These are phyloP conservation scores for Diplogelasinospora grovesii DNA, from an alignment of 495 filamentous ascomycete species.

Conservation along the genomic window DNA sequence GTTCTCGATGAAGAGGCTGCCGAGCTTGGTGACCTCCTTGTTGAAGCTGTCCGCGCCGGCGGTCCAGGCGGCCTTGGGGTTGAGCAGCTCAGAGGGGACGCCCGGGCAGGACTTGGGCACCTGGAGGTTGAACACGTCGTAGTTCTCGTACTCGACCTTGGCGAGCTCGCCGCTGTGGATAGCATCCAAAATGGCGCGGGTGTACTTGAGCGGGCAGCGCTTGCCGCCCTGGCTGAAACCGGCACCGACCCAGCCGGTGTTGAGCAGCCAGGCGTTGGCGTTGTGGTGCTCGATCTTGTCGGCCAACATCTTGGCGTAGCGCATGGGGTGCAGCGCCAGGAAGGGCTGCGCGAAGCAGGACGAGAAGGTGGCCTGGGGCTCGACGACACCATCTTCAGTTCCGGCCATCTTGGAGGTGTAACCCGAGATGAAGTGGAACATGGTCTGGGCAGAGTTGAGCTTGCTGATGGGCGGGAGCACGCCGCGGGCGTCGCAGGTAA, in stretches of 20 bases:
- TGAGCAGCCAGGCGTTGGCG: conserved; percentile 96
- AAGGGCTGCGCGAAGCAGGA: conserved; percentile 99
- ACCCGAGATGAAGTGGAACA: conserved; percentile 99
- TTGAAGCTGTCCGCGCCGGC: conserved; percentile 69
- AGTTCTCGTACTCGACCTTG: conserved; percentile 85
- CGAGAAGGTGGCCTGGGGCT: conserved; percentile 97
- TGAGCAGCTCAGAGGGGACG: conserved; percentile 86
- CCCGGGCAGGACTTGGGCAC: conserved; percentile 81
- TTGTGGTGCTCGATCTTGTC: conserved; percentile 95
- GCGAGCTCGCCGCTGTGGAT: conserved; percentile 96
- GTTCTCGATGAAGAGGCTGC: conserved; percentile 83
- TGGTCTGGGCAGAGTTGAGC: conserved; percentile 89
- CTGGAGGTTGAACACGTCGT: conserved; percentile 92
- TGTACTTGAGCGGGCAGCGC: conserved; percentile 98
- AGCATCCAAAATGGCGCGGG: conserved; percentile 92
- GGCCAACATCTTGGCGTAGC: conserved; percentile 95
- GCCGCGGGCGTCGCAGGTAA: conserved; percentile 96
- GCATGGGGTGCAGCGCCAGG: conserved; percentile 97
- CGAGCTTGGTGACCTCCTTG: conserved; percentile 83
- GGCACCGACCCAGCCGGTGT: conserved; percentile 98
- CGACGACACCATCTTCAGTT: conserved; percentile 91
- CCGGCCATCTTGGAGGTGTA: conserved; percentile 99
- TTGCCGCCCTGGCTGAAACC: conserved; percentile 91
- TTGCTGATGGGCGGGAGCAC: conserved; percentile 98
- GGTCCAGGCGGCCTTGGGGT: conserved; percentile 90